Evolutionary conservation across 768 basidiomycete genomes (phyloP), one percentile per base, ranked within the genome.

Genomic region (Chlorophyllum brunneum): DNA sequence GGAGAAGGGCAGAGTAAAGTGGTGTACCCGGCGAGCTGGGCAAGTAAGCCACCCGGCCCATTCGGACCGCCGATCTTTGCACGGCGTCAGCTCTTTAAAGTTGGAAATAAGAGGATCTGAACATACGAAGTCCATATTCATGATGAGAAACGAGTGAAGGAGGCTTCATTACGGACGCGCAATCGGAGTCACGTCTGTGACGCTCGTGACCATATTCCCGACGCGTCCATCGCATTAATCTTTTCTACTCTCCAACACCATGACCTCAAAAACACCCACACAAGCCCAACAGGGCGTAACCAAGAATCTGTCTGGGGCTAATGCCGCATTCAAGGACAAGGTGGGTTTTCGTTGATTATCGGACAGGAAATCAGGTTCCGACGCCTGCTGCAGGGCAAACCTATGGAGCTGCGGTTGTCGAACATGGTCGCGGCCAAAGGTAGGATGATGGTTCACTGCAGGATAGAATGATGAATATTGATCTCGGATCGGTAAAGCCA

Each of bases 381-480:
- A 71, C 48, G 68, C 57, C 56, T 66, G 67, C 57, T 59, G 22
- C 59, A 97, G 92, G 91, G 93, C 57, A 98, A 99, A 72, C 94
- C 95, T 15, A 98, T 95, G 87, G 95, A 99, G 70, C 85, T 98
- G 58, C 86, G 95, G 58, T 73, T 95, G 70, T 95, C 93, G 45
- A 99, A 98, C 69, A 85, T 99, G 90, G 86, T 95, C 56, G 95
- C 95, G 37, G 95, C 95, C 22, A 98, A 98, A 78, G 92, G 92
- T 86, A 49, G n/a, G 70, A 24, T 23, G 31, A 38, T 49, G 30
- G 26, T 38, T 29, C 13, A 24, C 27, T 15, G 1, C 13, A 5
- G 4, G 44, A 33, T 34, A 24, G 18, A 37, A 29, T 52, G 30
- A 11, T 49, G 22, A 45, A 43, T 64, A 41, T 51, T 55, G 34